Base-by-base conservation (phyloP, 1,284 basidiomycete genomes). In the Sphaerobolus stellatus region DNA sequence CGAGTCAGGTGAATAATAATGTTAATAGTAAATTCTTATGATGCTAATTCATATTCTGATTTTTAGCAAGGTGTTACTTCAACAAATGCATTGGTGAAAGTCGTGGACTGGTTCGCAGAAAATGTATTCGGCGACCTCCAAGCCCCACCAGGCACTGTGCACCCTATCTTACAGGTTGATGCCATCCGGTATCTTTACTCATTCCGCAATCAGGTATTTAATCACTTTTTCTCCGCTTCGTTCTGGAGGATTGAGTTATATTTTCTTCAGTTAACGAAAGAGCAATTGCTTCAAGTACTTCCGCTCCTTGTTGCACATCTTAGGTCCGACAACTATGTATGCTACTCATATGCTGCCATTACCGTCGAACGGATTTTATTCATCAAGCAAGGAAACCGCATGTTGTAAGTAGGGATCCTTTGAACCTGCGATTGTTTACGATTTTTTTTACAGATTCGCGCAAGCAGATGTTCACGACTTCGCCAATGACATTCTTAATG, bases 21-120 rank as follows among this genome's bases (percentile, higher is more conserved):
- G n/a, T 33, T 18, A 18, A 34, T 20, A 7, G 56, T 36, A 27
- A 52, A 22, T 43, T 40, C 16, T 13, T 60, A 36, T 60, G 52
- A 25, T 41, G 11, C 52, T 52, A 54, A 52, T 40, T 48, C 27
- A 48, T 31, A 29, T 25, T 22, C 43, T 3, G 25, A 16, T 25
- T 29, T 34, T 5, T 65, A 90, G 84, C 91, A 90, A 59, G 96
- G 96, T 51, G 95, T 98, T 27, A 97, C 95, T 0, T 90, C 91
- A 18, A 94, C 90, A 38, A 99, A 98, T 67, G 80, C 88, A 2
- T 81, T 97, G 36, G 91, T 99, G 27, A 90, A 99, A 67, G 90
- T 99, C 24, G 91, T 99, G 61, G 81, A 92, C 61, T 98, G 98
- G 77, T 99, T 99, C 75, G 92, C 90, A 11, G 85, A 94, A 46